Evolutionary conservation across 73 alveolate genomes (phyloP).

Genomic region (Paramecium primaurelia): DNA sequence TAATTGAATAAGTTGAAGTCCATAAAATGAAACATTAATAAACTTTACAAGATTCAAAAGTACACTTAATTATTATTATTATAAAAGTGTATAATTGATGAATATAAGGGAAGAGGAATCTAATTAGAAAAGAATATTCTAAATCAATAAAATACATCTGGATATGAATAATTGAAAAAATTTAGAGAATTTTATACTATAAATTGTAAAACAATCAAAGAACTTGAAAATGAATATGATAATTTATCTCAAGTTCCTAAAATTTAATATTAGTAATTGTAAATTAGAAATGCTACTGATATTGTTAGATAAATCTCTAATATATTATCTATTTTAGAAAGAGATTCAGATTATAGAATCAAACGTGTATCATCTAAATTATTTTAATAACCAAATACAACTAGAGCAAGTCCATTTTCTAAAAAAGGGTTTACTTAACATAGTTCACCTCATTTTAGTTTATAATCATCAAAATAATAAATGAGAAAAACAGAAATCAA

Average conservation of each 20-base stretch:
- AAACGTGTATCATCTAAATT: neutral
- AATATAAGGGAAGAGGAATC: neutral
- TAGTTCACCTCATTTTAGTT: constrained; percentile 9
- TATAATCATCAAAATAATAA: neutral
- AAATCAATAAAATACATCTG: neutral
- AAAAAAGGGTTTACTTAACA: constrained; percentile 7
- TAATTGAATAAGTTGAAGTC: neutral
- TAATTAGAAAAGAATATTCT: constrained; percentile 1
- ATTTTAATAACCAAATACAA: neutral
- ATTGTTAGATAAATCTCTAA: neutral
- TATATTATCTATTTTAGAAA: neutral
- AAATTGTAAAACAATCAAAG: neutral
- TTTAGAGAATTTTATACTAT: constrained; percentile 9
- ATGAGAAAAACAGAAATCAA: neutral
- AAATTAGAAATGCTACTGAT: neutral
- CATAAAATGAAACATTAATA: neutral
- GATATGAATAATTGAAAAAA: neutral
- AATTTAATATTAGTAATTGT: neutral
- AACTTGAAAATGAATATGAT: constrained; percentile 33
- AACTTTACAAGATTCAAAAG: neutral
- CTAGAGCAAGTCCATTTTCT: constrained; percentile 1
- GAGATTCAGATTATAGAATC: constrained; percentile 19
- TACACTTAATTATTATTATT: neutral
- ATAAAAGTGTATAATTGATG: neutral
- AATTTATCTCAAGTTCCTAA: neutral